These are phyloP conservation scores for Ambrosiella beaveri DNA, from an alignment of 2,329 filamentous ascomycete species.

Conservation along the genomic window DNA sequence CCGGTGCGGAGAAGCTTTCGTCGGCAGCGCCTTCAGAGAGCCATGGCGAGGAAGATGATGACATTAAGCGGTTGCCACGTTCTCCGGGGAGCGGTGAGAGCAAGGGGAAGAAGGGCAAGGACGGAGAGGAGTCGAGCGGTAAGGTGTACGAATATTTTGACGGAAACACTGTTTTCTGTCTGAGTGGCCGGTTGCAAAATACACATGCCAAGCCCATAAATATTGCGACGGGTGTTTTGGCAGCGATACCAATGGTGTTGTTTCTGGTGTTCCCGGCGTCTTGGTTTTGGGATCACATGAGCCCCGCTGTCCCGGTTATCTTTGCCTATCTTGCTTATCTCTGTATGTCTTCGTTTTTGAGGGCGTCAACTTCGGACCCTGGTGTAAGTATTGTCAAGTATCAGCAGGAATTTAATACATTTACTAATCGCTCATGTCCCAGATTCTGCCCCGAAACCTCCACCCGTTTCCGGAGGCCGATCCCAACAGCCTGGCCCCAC, in stretches of 20 bases:
- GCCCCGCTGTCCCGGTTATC: slow-evolving; percentile 71
- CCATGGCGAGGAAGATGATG: slow-evolving; percentile 13
- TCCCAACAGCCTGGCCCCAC: slow-evolving; percentile 66
- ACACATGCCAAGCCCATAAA: slow-evolving; percentile 77
- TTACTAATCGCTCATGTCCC: not conserved
- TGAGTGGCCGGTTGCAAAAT: slow-evolving; percentile 75
- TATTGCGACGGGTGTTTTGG: slow-evolving; percentile 62
- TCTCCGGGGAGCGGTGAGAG: slow-evolving; percentile 15
- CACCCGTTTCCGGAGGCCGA: slow-evolving; percentile 69
- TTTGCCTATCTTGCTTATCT: slow-evolving; percentile 88
- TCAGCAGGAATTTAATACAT: not conserved
- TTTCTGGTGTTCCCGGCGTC: slow-evolving; percentile 77
- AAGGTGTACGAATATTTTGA: slow-evolving; percentile 85
- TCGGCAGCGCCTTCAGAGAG: slow-evolving; percentile 55
- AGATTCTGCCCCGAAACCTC: slow-evolving; percentile 86
- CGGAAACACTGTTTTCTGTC: slow-evolving; percentile 81
- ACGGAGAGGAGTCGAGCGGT: slow-evolving; percentile 27
- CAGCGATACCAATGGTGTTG: slow-evolving; percentile 60
- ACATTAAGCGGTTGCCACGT: slow-evolving; percentile 22
- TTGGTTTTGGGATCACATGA: slow-evolving; percentile 73
- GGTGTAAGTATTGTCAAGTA: slow-evolving; percentile 48
- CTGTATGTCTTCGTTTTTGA: slow-evolving; percentile 81
- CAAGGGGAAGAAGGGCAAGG: slow-evolving; percentile 21
- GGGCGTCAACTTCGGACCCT: slow-evolving; percentile 82
- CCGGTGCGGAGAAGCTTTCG: slow-evolving; percentile 66